Base-by-base conservation (phyloP, 2,329 filamentous ascomycete species). In the Ramichloridium luteum region DNA sequence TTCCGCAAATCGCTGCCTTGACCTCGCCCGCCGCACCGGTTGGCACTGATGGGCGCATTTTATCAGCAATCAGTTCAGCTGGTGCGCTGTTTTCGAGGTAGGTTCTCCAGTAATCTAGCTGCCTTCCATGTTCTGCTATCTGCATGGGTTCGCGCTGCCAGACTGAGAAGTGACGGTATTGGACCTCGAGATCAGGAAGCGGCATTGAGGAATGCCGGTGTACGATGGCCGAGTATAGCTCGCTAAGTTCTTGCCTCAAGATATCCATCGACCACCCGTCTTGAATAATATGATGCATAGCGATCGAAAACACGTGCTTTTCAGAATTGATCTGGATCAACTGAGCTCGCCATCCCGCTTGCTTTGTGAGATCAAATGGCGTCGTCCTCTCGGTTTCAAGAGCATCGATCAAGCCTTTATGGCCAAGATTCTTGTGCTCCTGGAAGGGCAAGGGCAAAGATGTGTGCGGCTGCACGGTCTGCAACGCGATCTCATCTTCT, bases 241-340 rank as follows among this genome's bases (percentile, higher is more conserved):
- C n/a, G 12, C 10, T 26, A 3, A 36, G 25, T 5, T 36, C 26
- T 5, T 13, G 23, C 9, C 34, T 17, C 3, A 36, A 16, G 10
- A 36, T 20, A 12, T 33, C 30, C 12, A 22, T 18, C 10, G 34
- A 36, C 30, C 30, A 36, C 18, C 34, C 25, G 26, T 36, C 34
- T 10, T 16, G 32, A 12, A 32, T 29, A 18, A 32, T 28, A 29
- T 36, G 34, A 20, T 36, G 34, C 34, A 36, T 36, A 11, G 29
- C 30, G 13, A 32, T 32, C 15, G 34, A 36, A 13, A 36, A 11
- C 12, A 36, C 18, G 25, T 31, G 31, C 8, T 37, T 26, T 4
- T 34, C 31, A 14, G 9, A 6, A 12, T 22, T 23, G 6, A 30
- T 10, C 13, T 17, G 31, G 2, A 34, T 13, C 15, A 37, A 8